Percentiles rank a stretch among this genome's conserved stretches.
phyloP scores from a whole-genome alignment of 257 asterid species.

The Solanum ossicruentum region DNA sequence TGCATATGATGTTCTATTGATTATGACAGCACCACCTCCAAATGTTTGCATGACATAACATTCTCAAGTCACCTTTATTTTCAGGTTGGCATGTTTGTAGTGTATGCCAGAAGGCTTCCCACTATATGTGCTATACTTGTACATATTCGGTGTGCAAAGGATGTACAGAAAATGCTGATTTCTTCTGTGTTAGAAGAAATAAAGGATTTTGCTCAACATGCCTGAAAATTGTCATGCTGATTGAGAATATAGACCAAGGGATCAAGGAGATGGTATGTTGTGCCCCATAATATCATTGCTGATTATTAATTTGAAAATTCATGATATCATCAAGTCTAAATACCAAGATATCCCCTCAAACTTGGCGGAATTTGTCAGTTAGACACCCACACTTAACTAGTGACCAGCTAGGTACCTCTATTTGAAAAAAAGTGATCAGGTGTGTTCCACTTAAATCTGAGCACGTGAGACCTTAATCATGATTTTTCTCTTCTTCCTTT shows the following conservation, averaged over 20 bases:
- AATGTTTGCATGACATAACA: neutral
- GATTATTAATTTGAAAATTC: neutral
- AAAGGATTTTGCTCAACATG: slow-evolving; percentile 88
- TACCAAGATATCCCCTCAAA: neutral
- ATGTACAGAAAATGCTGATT: slow-evolving; percentile 63
- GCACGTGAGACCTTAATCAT: neutral
- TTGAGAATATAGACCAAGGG: slow-evolving; percentile 71
- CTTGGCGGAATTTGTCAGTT: neutral
- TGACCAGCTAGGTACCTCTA: neutral
- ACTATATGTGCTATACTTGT: slow-evolving; percentile 84
- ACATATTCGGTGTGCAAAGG: slow-evolving; percentile 91
- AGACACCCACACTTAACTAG: neutral
- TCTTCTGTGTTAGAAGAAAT: slow-evolving; percentile 57
- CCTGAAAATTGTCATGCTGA: slow-evolving; percentile 75
- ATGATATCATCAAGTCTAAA: neutral
- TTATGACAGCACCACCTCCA: neutral
- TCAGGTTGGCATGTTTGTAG: slow-evolving; percentile 99
- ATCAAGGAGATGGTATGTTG: slow-evolving; percentile 54
- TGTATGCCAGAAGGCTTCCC: slow-evolving; percentile 64
- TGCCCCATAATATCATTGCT: neutral
- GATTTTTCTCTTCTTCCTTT: neutral
- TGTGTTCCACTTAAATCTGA: neutral
- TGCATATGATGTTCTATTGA: neutral
- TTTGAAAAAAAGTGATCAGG: neutral
- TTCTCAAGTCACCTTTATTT: slow-evolving; percentile 11